phyloP scores from a whole-genome alignment of 495 filamentous ascomycete genomes.

The Daldinia concentrica region DNA sequence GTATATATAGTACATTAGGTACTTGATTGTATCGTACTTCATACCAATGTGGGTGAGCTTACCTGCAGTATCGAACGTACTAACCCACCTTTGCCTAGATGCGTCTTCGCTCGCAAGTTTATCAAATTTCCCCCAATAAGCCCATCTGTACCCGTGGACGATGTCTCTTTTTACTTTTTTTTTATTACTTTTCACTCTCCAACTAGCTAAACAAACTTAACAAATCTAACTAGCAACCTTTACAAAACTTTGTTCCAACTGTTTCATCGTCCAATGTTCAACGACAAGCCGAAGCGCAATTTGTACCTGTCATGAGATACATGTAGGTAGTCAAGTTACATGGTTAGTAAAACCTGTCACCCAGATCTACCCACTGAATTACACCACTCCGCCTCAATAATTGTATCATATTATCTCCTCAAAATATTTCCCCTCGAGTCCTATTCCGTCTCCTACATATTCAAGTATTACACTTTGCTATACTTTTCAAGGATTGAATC shows the following conservation, averaged over 20 bases:
- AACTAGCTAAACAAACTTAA: background rate
- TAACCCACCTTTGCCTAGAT: constrained; percentile 1
- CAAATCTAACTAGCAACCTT: background rate
- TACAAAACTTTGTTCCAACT: background rate
- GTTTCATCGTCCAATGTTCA: background rate
- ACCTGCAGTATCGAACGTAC: background rate
- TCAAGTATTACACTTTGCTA: no score
- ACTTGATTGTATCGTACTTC: background rate
- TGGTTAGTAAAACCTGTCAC: background rate
- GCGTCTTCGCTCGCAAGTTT: background rate
- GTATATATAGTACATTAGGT: background rate
- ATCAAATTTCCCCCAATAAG: constrained; percentile 5
- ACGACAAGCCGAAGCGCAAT: background rate
- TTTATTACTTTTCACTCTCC: no score
- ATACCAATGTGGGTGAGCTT: background rate
- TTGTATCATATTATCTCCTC: constrained; percentile 4
- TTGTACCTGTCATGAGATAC: background rate
- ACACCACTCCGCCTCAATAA: constrained; percentile 5
- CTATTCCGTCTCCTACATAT: background rate
- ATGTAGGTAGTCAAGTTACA: background rate
- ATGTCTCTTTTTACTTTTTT: background rate
- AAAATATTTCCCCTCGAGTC: background rate
- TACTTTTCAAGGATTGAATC: background rate
- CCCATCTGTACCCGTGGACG: background rate
- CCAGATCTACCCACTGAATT: background rate